Base-by-base conservation (phyloP, 441 rosid genomes). In the Omphalea diandra region DNA sequence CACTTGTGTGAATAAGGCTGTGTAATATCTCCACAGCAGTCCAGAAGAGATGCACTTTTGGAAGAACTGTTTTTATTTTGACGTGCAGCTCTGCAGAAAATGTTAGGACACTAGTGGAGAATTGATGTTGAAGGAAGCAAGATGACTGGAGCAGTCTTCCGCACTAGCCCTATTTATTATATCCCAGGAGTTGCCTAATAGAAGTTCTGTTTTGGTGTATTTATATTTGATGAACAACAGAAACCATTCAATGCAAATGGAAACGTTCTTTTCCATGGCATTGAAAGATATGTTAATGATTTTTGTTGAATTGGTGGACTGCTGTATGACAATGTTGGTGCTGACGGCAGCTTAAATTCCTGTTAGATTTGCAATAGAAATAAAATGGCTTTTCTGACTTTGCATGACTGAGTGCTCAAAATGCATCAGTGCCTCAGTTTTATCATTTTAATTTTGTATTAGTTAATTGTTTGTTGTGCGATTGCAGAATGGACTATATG, bases 401-500 rank as follows among this genome's bases (percentile, higher is more conserved):
- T 20, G 24, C 0, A 11, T 49, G 44, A 40, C 14, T 11, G 11
- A 18, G 54, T 20, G 22, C 54, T 49, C 8, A n/a, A n/a, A n/a
- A 49, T 49, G 54, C 11, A 5, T 3, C 9, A n/a, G 18, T 1
- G 11, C 54, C 17, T 17, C 20, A 46, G 20, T 17, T 46, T 20
- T 22, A 17, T 46, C 52, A 15, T 46, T 14, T 18, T 46, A 8
- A 5, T 46, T 46, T 15, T 46, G 22, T 18, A 46, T 38, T 38
- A 22, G 26, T 3, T 26, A 26, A 17, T 15, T 54, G 24, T 31
- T 29, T 9, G 20, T 44, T 52, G 18, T 55, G n/a, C n/a, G 14
- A 31, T 17, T 20, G 63, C 80, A 91, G 94, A 89, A 88, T 71
- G 94, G 97, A 57, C 87, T 91, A 26, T 93, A 84, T 55, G 87